These are phyloP conservation scores for Rickenella mellea DNA, from an alignment of 768 basidiomycete genomes.

Conservation along the genomic window DNA sequence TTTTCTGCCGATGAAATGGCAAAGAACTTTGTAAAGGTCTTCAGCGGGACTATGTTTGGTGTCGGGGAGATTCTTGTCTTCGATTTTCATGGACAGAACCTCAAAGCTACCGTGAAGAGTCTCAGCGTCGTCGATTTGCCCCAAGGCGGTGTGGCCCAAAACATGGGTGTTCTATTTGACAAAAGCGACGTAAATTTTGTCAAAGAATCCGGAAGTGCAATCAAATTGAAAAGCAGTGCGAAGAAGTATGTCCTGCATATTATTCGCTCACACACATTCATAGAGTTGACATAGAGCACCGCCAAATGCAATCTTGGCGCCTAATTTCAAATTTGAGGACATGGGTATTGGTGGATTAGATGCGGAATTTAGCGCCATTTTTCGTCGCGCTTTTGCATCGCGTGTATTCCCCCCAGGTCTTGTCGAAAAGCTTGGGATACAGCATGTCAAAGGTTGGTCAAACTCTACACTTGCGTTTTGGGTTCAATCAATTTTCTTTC, in stretches of 20 bases:
- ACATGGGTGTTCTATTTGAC: constrained; percentile 75
- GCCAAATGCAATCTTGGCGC: constrained; percentile 89
- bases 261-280: constrained; percentile 1
- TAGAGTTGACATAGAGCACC: constrained; percentile 47
- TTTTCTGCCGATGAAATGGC: constrained; percentile 87
- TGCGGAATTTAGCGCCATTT: constrained; percentile 89
- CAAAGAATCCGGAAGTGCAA: constrained; percentile 70
- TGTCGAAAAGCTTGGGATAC: constrained; percentile 95
- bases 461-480: background rate
- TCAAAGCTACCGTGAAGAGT: constrained; percentile 61
- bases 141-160: background rate
- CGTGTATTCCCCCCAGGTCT: constrained; percentile 97
- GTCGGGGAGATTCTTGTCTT: constrained; percentile 66
- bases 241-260: constrained; percentile 55
- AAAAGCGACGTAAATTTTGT: constrained; percentile 88
- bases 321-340: constrained; percentile 99
- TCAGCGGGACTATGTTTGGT: constrained; percentile 62
- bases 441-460: constrained; percentile 89
- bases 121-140: constrained; percentile 49
- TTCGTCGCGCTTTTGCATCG: constrained; percentile 95
- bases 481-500: constrained; percentile 1
- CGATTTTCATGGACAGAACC: constrained; percentile 79
- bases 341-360: constrained; percentile 99
- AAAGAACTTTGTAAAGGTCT: constrained; percentile 63
- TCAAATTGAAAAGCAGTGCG: constrained; percentile 87